phyloP scores from a whole-genome alignment of 2,329 filamentous ascomycete species.

The Claviceps digitariae region DNA sequence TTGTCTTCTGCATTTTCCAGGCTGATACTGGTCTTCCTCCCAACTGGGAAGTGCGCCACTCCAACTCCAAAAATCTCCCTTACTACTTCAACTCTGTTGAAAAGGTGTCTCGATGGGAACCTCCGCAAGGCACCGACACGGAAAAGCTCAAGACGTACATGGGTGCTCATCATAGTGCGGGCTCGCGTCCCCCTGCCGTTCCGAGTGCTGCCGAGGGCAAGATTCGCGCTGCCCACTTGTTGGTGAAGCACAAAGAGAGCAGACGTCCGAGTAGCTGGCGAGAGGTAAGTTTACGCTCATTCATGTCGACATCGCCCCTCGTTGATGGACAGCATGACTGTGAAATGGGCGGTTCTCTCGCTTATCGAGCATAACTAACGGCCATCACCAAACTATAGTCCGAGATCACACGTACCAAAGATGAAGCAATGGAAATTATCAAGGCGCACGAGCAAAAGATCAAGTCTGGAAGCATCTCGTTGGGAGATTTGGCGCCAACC shows the following conservation, averaged over 20 bases:
- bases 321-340: not conserved
- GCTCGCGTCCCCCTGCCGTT: constrained; percentile 26
- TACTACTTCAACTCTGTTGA: constrained; percentile 93
- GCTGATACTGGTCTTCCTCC: constrained; percentile 68
- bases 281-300: constrained; percentile 33
- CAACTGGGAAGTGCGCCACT: constrained; percentile 92
- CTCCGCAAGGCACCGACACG: constrained; percentile 73
- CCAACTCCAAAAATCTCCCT: constrained; percentile 94
- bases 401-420: constrained; percentile 76
- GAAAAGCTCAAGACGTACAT: constrained; percentile 92
- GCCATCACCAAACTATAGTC: constrained; percentile 27
- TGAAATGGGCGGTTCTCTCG: not conserved
- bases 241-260: constrained; percentile 87
- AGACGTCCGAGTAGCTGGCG: constrained; percentile 87
- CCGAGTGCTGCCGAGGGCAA: constrained; percentile 51
- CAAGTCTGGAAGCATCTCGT: constrained; percentile 47
- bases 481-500: constrained; percentile 73
- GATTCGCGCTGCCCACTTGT: constrained; percentile 82
- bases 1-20: constrained; percentile 21
- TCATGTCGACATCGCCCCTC: not conserved
- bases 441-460: constrained; percentile 64
- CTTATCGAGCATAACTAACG: not conserved
- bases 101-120: constrained; percentile 91
- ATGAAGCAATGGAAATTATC: constrained; percentile 72
- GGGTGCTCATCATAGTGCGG: constrained; percentile 66